Percentiles rank a stretch among this genome's conserved stretches.
These are phyloP conservation scores for Amauroascus verrucosus DNA, from an alignment of 2,329 filamentous ascomycete genomes.

Conservation along the genomic window DNA sequence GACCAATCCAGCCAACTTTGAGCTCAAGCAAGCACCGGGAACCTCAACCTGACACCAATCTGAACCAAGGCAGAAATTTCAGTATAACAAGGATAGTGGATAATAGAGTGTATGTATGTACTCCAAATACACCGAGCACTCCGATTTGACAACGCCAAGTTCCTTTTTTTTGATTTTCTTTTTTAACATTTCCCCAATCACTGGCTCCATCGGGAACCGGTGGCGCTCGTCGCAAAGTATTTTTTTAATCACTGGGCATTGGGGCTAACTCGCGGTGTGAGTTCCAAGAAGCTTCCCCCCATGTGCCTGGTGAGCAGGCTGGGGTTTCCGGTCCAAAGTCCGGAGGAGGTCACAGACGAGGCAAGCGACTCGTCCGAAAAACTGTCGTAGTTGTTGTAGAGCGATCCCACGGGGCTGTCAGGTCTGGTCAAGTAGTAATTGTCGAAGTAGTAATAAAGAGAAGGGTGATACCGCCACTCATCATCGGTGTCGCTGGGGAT, in stretches of 20 bases:
- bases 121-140: background rate
- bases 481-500: background rate
- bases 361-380: background rate
- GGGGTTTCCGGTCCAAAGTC: slow-evolving; percentile 3
- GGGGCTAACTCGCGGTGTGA: background rate
- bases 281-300: slow-evolving; percentile 5
- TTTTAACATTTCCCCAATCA: background rate
- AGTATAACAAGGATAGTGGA: background rate
- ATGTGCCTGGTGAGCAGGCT: background rate
- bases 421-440: background rate
- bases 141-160: background rate
- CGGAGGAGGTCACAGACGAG: slow-evolving; percentile 1
- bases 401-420: slow-evolving; percentile 3
- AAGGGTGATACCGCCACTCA: background rate
- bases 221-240: background rate
- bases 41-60: background rate
- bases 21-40: background rate
- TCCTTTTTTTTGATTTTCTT: background rate
- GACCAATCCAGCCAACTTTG: background rate
- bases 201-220: background rate
- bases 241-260: background rate
- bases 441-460: background rate
- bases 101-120: background rate
- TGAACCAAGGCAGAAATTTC: background rate
- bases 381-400: slow-evolving; percentile 8